Conservation (phyloP, 73 alveolate species). For the Effrenium voratum region DNA sequence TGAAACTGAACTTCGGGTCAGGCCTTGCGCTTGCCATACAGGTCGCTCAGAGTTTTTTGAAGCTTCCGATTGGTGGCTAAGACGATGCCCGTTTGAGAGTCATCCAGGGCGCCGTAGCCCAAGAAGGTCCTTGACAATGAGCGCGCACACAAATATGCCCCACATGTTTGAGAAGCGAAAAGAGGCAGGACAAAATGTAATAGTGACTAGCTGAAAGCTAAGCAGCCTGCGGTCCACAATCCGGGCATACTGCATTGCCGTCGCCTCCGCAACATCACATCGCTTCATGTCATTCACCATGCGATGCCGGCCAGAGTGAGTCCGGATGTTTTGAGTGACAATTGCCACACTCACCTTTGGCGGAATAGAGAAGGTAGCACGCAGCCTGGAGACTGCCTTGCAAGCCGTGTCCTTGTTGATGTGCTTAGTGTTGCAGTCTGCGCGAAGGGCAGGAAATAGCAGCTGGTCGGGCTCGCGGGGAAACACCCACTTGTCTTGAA, state of each 20-base stretch:
- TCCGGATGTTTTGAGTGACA: background rate
- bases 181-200: too few species aligned
- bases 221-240: background rate
- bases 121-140: too few species aligned
- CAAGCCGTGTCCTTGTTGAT: background rate
- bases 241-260: background rate
- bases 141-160: too few species aligned
- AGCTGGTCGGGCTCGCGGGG: background rate
- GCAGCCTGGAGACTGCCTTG: background rate
- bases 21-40: too few species aligned
- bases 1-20: too few species aligned
- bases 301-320: background rate
- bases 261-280: background rate
- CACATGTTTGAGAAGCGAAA: too few species aligned
- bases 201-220: too few species aligned
- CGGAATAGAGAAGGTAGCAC: background rate
- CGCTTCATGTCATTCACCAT: background rate
- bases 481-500: background rate
- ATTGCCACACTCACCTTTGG: background rate
- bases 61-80: too few species aligned
- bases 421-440: background rate
- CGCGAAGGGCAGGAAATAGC: background rate
- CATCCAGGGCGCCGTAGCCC: too few species aligned
- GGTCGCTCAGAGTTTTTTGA: background rate
- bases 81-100: too few species aligned